These are phyloP conservation scores for Phylloporus scabripes DNA, from an alignment of 768 basidiomycete species.

Conservation along the genomic window DNA sequence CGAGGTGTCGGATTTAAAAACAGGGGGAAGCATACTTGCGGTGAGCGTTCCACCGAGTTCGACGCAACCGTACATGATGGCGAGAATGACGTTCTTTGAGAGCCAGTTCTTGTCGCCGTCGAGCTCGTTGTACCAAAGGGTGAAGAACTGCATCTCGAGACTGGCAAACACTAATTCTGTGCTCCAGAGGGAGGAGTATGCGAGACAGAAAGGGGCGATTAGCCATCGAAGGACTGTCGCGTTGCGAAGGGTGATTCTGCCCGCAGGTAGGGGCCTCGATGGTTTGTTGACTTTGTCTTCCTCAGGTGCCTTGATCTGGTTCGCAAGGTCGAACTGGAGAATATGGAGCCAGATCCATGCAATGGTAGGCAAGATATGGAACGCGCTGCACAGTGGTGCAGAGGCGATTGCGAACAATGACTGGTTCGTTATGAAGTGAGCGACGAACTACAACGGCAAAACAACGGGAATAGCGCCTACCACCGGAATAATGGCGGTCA, in stretches of 20 bases:
- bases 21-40: slow-evolving; percentile 26
- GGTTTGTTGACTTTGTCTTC: slow-evolving; percentile 44
- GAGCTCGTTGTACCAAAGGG: slow-evolving; percentile 37
- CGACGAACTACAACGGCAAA: not conserved
- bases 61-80: slow-evolving; percentile 33
- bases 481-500: slow-evolving; percentile 43
- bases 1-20: not conserved
- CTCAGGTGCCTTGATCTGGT: slow-evolving; percentile 37
- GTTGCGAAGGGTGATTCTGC: slow-evolving; percentile 33
- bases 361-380: slow-evolving; percentile 23
- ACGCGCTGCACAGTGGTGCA: slow-evolving; percentile 24
- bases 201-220: slow-evolving; percentile 31
- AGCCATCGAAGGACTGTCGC: slow-evolving; percentile 36
- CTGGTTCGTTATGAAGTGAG: slow-evolving; percentile 15
- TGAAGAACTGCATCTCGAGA: slow-evolving; percentile 29
- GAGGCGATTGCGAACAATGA: slow-evolving; percentile 31
- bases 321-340: slow-evolving; percentile 40
- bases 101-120: slow-evolving; percentile 36
- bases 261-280: slow-evolving; percentile 41
- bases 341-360: slow-evolving; percentile 45
- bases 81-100: slow-evolving; percentile 36
- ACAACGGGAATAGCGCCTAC: slow-evolving; percentile 27
- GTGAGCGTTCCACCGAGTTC: slow-evolving; percentile 36
- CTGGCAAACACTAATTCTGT: slow-evolving; percentile 30
- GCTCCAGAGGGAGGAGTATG: slow-evolving; percentile 32